Percentiles rank a stretch among this genome's conserved stretches.
Evolutionary conservation across 208 protist genomes (phyloP).

Genomic region (Crithidia bombi): DNA sequence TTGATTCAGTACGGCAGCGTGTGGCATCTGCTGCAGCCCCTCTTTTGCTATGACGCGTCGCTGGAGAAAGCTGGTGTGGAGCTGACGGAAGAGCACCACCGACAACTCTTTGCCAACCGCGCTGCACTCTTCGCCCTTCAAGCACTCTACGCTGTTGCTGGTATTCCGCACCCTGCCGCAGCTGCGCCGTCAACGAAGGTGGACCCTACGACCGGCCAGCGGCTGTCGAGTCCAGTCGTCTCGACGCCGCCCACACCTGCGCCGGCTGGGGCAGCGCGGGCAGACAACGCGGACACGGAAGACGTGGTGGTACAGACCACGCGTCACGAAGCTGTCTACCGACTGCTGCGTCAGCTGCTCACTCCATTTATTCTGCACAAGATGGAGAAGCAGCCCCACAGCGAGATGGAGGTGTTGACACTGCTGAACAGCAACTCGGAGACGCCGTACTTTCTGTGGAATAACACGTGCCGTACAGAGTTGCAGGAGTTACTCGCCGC

Average conservation of each 20-base stretch:
- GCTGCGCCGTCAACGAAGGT: neutral
- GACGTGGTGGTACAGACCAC: conserved; percentile 24
- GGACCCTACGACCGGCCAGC: conserved; percentile 1
- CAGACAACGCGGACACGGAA: neutral
- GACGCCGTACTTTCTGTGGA: conserved; percentile 90
- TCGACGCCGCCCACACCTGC: neutral
- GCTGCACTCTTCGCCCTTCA: conserved; percentile 69
- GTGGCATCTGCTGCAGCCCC: conserved; percentile 81
- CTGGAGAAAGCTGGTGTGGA: conserved; percentile 69
- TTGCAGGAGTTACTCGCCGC: conserved; percentile 64
- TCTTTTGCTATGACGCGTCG: conserved; percentile 94
- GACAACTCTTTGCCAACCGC: conserved; percentile 83
- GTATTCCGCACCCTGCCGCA: conserved; percentile 30
- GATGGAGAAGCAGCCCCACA: conserved; percentile 39
- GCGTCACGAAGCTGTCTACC: conserved; percentile 39
- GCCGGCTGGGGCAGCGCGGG: conserved; percentile 4
- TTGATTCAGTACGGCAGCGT: conserved; percentile 73
- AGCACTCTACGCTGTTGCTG: conserved; percentile 68
- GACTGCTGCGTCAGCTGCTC: conserved; percentile 69
- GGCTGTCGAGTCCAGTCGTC: neutral
- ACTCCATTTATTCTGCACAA: conserved; percentile 83
- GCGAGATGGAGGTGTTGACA: conserved; percentile 69
- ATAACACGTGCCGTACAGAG: conserved; percentile 82
- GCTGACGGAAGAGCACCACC: conserved; percentile 75
- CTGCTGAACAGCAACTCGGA: conserved; percentile 87